Evolutionary conservation across 805 yeast species (phyloP), one percentile per base, ranked within the genome.

Genomic region (Candida schatavii): DNA sequence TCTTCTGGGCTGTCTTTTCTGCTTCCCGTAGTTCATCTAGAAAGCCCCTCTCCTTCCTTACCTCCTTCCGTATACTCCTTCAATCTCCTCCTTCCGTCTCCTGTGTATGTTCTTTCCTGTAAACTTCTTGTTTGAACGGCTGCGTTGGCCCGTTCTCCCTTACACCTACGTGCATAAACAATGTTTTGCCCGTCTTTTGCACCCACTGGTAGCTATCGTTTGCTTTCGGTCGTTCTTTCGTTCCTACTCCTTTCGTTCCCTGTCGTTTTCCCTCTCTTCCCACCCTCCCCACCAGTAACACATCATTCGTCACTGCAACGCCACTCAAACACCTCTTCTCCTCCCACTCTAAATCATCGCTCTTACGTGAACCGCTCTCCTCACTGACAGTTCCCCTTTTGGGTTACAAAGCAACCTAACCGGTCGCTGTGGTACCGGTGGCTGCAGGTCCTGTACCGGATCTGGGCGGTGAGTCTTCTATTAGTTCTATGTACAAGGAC

Each of bases 401-500:
- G n/a, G n/a, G n/a, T n/a, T n/a, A n/a, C n/a, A n/a, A n/a, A n/a
- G n/a, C n/a, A n/a, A n/a, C n/a, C n/a, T n/a, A n/a, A n/a, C n/a
- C n/a, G n/a, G n/a, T n/a, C n/a, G n/a, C n/a, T n/a, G n/a, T n/a
- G n/a, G n/a, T n/a, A n/a, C n/a, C n/a, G n/a, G n/a, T n/a, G n/a
- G n/a, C n/a, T n/a, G n/a, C 28, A 13, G 28, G 9, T 10, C 9
- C 13, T 25, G 11, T 25, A 25, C 18, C 35, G 6, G 3, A 6
- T 5, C 19, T 32, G 11, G 15, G 20, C 5, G 15, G 19, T 11
- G 3, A 4, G 15, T 11, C 15, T 32, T 14, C n/a, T 15, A 19
- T 34, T 34, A n/a, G 14, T 34, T 10, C n/a, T 34, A 34, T 34
- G 22, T 34, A 34, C 37, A 19, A 17, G 35, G 35, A 17, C 35